Percentiles rank a stretch among this genome's conserved stretches.
Conservation (phyloP, 345 rosid genomes). For the Euphorbia peplus region DNA sequence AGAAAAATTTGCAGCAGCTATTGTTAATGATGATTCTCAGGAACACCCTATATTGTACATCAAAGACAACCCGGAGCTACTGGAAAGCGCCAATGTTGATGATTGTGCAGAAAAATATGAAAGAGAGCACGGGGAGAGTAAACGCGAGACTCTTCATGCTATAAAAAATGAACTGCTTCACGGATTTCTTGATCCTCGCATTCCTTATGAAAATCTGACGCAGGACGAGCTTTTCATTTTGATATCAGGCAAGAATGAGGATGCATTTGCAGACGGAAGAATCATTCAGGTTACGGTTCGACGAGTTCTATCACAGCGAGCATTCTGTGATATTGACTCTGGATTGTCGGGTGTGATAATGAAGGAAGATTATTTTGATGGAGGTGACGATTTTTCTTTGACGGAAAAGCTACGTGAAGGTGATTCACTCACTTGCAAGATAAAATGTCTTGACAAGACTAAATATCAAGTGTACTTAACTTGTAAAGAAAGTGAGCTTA, state of each 20-base stretch:
- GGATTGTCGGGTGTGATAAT: conserved; percentile 13
- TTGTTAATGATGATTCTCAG: background rate
- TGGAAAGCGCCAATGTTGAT: conserved; percentile 7
- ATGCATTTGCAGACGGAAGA: conserved; percentile 15
- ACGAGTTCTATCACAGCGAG: conserved; percentile 4
- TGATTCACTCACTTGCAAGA: conserved; percentile 9
- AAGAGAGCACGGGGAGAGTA: conserved; percentile 3
- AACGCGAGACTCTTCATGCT: conserved; percentile 7
- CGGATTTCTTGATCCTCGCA: conserved; percentile 15
- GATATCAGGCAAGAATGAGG: conserved; percentile 14
- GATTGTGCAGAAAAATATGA: conserved; percentile 9
- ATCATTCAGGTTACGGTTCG: conserved; percentile 1
- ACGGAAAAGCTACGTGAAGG: conserved; percentile 12
- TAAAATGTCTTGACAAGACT: conserved; percentile 9
- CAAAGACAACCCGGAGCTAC: conserved; percentile 4
- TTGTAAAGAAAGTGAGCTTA: conserved; percentile 19
- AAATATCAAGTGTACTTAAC: conserved; percentile 14
- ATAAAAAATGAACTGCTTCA: conserved; percentile 6
- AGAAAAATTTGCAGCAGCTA: conserved; percentile 5
- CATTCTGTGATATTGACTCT: conserved; percentile 12
- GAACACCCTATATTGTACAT: background rate
- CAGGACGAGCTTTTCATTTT: conserved; percentile 15
- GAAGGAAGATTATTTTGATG: conserved; percentile 17
- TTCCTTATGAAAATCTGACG: background rate
- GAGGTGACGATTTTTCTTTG: conserved; percentile 6